phyloP scores from a whole-genome alignment of 1,284 basidiomycete genomes.

The Leccinum proximum region DNA sequence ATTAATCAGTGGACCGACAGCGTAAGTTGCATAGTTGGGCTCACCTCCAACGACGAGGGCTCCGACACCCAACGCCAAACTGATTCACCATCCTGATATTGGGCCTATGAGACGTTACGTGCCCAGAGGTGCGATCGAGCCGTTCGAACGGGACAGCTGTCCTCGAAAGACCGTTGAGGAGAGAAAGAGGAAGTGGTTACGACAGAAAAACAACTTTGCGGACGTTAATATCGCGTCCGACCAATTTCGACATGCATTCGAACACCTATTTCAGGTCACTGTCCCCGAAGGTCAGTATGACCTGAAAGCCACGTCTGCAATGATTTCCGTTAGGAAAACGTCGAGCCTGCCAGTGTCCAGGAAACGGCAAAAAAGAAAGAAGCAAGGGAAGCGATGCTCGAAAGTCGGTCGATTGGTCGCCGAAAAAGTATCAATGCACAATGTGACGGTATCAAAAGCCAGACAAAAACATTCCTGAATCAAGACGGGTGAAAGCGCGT shows the following conservation, averaged over 20 bases:
- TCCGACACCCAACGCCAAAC: slow-evolving; percentile 24
- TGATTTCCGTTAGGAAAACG: slow-evolving; percentile 16
- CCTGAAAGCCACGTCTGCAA: slow-evolving; percentile 23
- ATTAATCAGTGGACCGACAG: too few relatives aligned
- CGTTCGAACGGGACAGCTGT: too few relatives aligned
- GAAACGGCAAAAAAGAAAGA: neutral
- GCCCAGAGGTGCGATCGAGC: too few relatives aligned
- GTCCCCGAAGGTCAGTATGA: slow-evolving; percentile 27
- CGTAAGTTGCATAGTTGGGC: neutral
- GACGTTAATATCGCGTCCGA: slow-evolving; percentile 15
- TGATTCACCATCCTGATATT: slow-evolving; percentile 32
- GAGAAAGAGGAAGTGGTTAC: too few relatives aligned
- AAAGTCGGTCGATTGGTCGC: slow-evolving; percentile 4
- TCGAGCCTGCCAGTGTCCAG: neutral
- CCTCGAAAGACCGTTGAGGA: too few relatives aligned
- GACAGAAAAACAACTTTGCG: slow-evolving; percentile 7
- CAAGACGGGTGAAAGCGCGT: slow-evolving; percentile 15
- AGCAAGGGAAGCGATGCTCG: slow-evolving; percentile 7
- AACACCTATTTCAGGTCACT: slow-evolving; percentile 27
- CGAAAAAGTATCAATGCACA: slow-evolving; percentile 33
- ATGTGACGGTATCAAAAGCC: neutral
- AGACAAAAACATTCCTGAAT: slow-evolving; percentile 10
- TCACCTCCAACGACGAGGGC: slow-evolving; percentile 36
- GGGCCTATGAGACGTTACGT: slow-evolving; percentile 16
- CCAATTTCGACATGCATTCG: slow-evolving; percentile 11